phyloP scores from a whole-genome alignment of 208 protist genomes.

The Crithidia brevicula region DNA sequence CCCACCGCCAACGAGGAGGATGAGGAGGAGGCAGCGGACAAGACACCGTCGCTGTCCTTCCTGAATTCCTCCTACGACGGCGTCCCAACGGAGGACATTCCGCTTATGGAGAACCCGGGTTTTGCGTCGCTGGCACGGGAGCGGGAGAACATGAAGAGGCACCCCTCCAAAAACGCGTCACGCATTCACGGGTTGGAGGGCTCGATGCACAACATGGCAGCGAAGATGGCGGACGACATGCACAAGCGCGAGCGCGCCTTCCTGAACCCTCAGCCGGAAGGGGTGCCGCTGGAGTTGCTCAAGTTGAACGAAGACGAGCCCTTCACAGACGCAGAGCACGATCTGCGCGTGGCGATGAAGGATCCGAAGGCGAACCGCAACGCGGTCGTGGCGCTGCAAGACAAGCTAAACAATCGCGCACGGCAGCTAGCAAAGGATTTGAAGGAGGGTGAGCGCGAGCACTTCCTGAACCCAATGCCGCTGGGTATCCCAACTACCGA shows the following conservation, averaged over 20 bases:
- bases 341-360: slow-evolving; percentile 42
- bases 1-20: not conserved
- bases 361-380: slow-evolving; percentile 21
- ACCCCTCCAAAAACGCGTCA: slow-evolving; percentile 47
- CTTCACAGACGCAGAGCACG: slow-evolving; percentile 54
- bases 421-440: slow-evolving; percentile 51
- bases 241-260: slow-evolving; percentile 53
- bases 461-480: slow-evolving; percentile 61
- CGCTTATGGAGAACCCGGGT: slow-evolving; percentile 32
- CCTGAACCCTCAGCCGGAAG: slow-evolving; percentile 52
- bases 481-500: slow-evolving; percentile 48
- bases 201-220: slow-evolving; percentile 34
- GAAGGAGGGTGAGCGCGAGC: slow-evolving; percentile 54
- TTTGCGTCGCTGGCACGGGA: slow-evolving; percentile 45
- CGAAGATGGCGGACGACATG: slow-evolving; percentile 39
- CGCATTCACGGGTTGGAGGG: slow-evolving; percentile 43
- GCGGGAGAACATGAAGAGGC: slow-evolving; percentile 29
- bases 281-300: slow-evolving; percentile 55
- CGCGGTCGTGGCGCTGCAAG: slow-evolving; percentile 38
- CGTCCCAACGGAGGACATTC: slow-evolving; percentile 50
- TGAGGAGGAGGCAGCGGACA: slow-evolving; percentile 9
- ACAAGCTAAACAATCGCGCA: slow-evolving; percentile 45
- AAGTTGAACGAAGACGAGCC: slow-evolving; percentile 51
- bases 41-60: slow-evolving; percentile 36
- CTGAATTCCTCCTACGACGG: slow-evolving; percentile 50